Conservation (phyloP, 1,139 yeast species). For the Pichia sp. region DNA sequence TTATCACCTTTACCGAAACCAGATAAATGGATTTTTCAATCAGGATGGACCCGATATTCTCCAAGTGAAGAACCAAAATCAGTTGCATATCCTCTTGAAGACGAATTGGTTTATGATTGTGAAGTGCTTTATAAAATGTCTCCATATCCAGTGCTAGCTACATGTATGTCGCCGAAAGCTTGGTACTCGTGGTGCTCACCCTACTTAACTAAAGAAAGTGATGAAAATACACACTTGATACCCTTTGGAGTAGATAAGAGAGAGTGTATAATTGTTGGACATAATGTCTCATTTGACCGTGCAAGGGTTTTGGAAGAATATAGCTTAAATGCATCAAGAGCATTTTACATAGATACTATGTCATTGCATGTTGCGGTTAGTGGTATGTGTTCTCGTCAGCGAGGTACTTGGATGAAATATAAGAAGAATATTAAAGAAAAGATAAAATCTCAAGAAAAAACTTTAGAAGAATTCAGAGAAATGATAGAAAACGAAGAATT, state of each 20-base stretch:
- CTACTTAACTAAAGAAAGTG: conserved; percentile 51
- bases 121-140: conserved; percentile 78
- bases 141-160: conserved; percentile 72
- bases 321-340: conserved; percentile 55
- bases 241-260: conserved; percentile 48
- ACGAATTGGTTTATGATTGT: conserved; percentile 76
- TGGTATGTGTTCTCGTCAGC: conserved; percentile 90
- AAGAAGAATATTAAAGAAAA: conserved; percentile 33
- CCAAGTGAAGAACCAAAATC: conserved; percentile 43
- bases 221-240: conserved; percentile 51
- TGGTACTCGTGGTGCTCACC: conserved; percentile 99
- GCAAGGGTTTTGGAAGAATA: conserved; percentile 85
- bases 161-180: conserved; percentile 70
- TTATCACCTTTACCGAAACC: conserved; percentile 35
- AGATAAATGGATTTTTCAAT: conserved; percentile 43
- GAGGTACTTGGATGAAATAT: conserved; percentile 71
- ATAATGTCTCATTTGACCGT: conserved; percentile 86
- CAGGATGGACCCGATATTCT: conserved; percentile 85
- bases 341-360: conserved; percentile 86
- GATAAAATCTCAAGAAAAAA: conserved; percentile 16
- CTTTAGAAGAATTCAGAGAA: conserved; percentile 21
- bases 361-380: conserved; percentile 85
- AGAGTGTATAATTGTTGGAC: conserved; percentile 72
- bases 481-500: conserved; percentile 20
- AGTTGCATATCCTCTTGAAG: conserved; percentile 67